Base-by-base conservation (phyloP, 83 land plant species). In the Diphasiastrum complanatum region DNA sequence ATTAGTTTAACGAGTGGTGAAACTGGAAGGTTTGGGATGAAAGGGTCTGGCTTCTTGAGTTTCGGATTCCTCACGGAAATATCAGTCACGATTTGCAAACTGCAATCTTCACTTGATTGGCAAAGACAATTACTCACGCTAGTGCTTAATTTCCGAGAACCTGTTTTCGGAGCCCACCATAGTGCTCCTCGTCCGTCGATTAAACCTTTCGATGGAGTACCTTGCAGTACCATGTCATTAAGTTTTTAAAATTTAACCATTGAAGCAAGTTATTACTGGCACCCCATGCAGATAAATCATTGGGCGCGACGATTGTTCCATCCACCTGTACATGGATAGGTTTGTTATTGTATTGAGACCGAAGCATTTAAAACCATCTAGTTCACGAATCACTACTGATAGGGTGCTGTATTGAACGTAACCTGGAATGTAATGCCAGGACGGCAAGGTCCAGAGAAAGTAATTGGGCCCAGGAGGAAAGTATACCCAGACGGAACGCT, bases 241-340 rank as follows among this genome's bases (percentile, higher is more conserved):
- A 88, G 76, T 48, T 76, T 88, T 83, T 65, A 68, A 88, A 88
- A 33, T 75, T 65, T 4, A 88, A 47, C 95, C 95, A 88, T 51
- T 71, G 69, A 0, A 78, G 52, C 10, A 72, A 32, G 10, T 79
- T 83, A 18, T 50, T 51, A 37, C 30, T 8, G 3, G 71, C 57
- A 0, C 85, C 77, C 89, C 95, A 85, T 27, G 67, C 64, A 35
- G 62, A 55, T 14, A 73, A 34, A 38, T 45, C 62, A 5, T 78
- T 72, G 23, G 95, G 95, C 14, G 95, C 89, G 8, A 85, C 68
- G 14, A 88, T 85, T 30, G 68, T 82, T 3, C 95, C 95, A 61
- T 88, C 90, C 62, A 88, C 30, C 95, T 88, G 78, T 47, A 73
- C 12, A 50, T 0, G 14, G 22, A 50, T 10, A 50, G 22, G 1